phyloP scores from a whole-genome alignment of 169 alveolate genomes.

The Neospora caninum region DNA sequence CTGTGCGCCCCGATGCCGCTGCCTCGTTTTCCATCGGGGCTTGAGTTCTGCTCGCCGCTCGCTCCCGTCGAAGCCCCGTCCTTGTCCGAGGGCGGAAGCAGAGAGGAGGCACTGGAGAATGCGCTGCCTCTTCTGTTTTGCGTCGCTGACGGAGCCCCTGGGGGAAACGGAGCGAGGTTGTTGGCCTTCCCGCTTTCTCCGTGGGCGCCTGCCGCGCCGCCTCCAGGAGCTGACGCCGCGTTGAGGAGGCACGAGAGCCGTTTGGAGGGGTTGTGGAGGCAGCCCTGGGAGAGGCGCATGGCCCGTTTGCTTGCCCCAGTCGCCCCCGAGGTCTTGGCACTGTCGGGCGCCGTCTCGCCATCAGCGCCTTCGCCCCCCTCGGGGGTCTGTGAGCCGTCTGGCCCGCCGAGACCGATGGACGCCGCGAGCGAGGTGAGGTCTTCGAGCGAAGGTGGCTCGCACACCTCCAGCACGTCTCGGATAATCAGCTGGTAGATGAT shows the following conservation, averaged over 20 bases:
- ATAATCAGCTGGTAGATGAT: slow-evolving; percentile 63
- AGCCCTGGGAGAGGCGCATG: neutral
- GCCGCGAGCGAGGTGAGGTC: slow-evolving; percentile 71
- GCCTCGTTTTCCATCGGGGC: neutral
- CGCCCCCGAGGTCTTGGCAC: neutral
- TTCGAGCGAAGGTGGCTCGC: slow-evolving; percentile 71
- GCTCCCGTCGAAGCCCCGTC: neutral
- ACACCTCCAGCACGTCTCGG: slow-evolving; percentile 74
- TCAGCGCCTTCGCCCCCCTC: neutral
- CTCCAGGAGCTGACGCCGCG: neutral
- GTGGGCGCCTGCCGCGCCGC: neutral
- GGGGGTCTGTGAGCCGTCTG: neutral
- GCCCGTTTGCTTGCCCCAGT: neutral
- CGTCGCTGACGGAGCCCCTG: neutral
- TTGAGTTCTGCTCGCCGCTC: neutral
- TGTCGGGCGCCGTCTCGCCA: neutral
- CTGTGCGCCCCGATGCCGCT: slow-evolving; percentile 2
- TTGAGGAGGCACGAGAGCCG: neutral
- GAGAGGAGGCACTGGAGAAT: no score
- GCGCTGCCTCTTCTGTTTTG: no score
- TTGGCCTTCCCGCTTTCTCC: neutral
- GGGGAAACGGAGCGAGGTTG: neutral
- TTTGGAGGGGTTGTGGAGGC: neutral
- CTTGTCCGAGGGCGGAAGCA: neutral
- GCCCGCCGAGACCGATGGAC: slow-evolving; percentile 43